Percentiles rank a stretch among this genome's conserved stretches.
These are phyloP conservation scores for Cyberlindnera nakhonratchasimensis DNA, from an alignment of 805 yeast species.

Conservation along the genomic window DNA sequence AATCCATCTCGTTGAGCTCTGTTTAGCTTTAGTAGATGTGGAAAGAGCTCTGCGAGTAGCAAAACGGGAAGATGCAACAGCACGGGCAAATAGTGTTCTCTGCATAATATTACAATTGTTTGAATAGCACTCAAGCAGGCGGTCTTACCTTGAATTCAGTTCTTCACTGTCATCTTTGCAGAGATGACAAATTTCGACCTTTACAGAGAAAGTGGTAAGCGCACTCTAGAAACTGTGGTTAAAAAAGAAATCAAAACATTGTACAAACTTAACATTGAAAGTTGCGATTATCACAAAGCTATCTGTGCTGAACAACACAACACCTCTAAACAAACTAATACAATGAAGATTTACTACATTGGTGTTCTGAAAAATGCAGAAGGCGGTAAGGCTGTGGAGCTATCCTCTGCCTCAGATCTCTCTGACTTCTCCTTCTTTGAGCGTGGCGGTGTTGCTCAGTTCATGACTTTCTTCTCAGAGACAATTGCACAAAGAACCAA, in stretches of 20 bases:
- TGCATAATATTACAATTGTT: constrained; percentile 5
- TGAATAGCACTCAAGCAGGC: background rate
- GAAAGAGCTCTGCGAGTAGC: constrained; percentile 16
- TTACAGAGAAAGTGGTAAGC: background rate
- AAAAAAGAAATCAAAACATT: no score
- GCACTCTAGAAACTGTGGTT: background rate
- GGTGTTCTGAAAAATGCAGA: constrained; percentile 71
- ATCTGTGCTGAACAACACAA: background rate
- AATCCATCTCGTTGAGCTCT: constrained; percentile 16
- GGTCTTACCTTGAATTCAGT: background rate
- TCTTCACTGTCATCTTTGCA: background rate
- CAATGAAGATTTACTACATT: constrained; percentile 87
- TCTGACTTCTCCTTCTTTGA: constrained; percentile 88
- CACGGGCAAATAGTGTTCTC: constrained; percentile 14
- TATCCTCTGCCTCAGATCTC: constrained; percentile 77
- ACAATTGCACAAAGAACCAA: constrained; percentile 87
- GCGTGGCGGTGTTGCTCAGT: constrained; percentile 76
- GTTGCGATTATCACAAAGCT: background rate
- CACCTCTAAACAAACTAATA: background rate
- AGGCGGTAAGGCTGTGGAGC: constrained; percentile 65
- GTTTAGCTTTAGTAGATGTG: constrained; percentile 9
- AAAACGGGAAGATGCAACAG: constrained; percentile 4
- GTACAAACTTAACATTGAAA: background rate
- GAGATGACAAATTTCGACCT: constrained; percentile 14
- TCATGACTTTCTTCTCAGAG: constrained; percentile 90